Conservation (phyloP, 169 alveolate genomes). For the Plasmodium vivax region DNA sequence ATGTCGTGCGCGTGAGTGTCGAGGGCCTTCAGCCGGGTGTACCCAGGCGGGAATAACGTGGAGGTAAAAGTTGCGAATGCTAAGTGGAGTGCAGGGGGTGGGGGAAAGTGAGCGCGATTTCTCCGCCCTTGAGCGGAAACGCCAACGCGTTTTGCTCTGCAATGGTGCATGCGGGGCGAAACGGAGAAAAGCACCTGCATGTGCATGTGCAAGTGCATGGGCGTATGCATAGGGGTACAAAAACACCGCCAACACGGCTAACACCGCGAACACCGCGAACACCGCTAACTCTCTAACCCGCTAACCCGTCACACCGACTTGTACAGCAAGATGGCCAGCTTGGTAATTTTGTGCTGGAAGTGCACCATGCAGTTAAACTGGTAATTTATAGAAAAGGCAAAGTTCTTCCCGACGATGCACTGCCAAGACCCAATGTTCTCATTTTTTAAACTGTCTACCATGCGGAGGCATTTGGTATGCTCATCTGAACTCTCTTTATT, state of each 20-base stretch:
- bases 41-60: background rate
- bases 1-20: too few relatives aligned
- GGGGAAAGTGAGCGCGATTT: background rate
- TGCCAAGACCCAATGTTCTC: constrained; percentile 73
- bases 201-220: background rate
- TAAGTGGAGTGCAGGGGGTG: background rate
- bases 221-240: background rate
- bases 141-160: background rate
- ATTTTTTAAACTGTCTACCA: constrained; percentile 51
- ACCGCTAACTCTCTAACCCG: background rate
- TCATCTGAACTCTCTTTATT: constrained; percentile 61
- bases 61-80: background rate
- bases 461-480: constrained; percentile 1
- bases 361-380: constrained; percentile 66
- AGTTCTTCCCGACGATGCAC: constrained; percentile 72
- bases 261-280: background rate
- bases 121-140: background rate
- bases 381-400: constrained; percentile 69
- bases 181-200: background rate
- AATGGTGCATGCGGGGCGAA: background rate
- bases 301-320: constrained; percentile 19
- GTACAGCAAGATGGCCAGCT: constrained; percentile 45
- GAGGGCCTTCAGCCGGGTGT: background rate
- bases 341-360: constrained; percentile 47
- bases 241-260: background rate